phyloP scores from a whole-genome alignment of 805 yeast genomes.

The Torulaspora franciscae region DNA sequence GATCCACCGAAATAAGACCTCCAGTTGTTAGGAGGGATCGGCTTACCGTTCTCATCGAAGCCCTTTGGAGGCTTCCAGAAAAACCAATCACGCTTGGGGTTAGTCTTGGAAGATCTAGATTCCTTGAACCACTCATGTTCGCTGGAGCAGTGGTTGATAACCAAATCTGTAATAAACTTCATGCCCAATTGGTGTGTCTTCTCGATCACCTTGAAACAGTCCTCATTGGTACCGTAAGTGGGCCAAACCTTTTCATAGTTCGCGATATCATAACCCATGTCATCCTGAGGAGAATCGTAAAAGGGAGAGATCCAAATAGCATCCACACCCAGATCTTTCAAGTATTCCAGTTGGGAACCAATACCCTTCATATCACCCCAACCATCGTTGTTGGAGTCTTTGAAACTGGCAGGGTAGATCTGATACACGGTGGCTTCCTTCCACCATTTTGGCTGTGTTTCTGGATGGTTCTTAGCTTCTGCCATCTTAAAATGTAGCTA shows the following conservation, averaged over 20 bases:
- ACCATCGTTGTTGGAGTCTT: constrained; percentile 57
- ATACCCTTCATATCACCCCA: constrained; percentile 55
- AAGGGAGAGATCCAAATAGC: constrained; percentile 56
- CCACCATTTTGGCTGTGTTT: constrained; percentile 42
- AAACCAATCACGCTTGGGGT: constrained; percentile 59
- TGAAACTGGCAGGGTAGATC: constrained; percentile 57
- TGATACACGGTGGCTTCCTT: constrained; percentile 53
- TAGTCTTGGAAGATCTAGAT: constrained; percentile 45
- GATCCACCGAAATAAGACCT: constrained; percentile 47
- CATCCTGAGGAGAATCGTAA: constrained; percentile 55
- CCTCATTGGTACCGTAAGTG: constrained; percentile 50
- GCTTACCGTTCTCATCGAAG: constrained; percentile 44
- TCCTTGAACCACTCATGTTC: constrained; percentile 58
- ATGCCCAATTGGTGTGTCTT: constrained; percentile 47
- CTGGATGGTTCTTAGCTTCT: constrained; percentile 11
- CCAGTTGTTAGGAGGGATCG: constrained; percentile 58
- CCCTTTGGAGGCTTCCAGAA: constrained; percentile 50
- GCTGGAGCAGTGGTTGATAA: constrained; percentile 53
- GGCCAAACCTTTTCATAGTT: constrained; percentile 52
- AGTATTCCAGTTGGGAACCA: constrained; percentile 46
- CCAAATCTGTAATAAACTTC: constrained; percentile 51
- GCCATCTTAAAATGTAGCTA: not conserved
- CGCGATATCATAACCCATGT: constrained; percentile 59
- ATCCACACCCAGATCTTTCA: constrained; percentile 47
- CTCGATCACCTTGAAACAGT: constrained; percentile 45